Conservation (phyloP, 176 grass and related monocot species). For the Oryza meyeriana region DNA sequence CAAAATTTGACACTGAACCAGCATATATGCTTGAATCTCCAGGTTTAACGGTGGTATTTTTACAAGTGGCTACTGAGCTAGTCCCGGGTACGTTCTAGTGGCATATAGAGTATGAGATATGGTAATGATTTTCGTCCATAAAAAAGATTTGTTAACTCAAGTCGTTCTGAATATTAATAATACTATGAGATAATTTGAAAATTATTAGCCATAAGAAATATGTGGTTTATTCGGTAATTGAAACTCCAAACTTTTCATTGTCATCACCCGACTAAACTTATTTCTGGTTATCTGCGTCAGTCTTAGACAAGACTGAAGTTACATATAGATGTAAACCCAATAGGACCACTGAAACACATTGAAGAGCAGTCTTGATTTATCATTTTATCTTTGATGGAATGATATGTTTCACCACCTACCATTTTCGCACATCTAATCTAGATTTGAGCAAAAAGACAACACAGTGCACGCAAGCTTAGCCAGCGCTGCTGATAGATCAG, state of each 20-base stretch:
- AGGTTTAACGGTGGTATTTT: not conserved
- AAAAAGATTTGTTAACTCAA: not conserved
- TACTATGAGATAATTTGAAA: not conserved
- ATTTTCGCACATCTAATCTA: constrained; percentile 16
- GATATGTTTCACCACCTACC: not conserved
- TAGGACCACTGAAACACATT: not conserved
- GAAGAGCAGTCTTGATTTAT: not conserved
- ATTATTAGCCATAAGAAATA: not conserved
- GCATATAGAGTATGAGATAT: not conserved
- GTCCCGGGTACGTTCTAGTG: not conserved
- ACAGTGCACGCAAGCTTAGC: not conserved
- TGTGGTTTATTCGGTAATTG: not conserved
- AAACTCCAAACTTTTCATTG: not conserved
- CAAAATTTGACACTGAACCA: not conserved
- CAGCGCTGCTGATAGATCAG: constrained; percentile 23
- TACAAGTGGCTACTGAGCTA: not conserved
- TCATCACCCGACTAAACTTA: not conserved
- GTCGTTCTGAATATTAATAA: not conserved
- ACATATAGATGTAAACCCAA: not conserved
- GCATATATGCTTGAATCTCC: not conserved
- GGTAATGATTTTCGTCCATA: not conserved
- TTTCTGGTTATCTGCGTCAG: not conserved
- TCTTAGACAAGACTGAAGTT: not conserved
- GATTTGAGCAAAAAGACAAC: constrained; percentile 17
- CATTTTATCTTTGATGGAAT: not conserved